phyloP scores from a whole-genome alignment of 1,284 basidiomycete species.

The Pseudozyma thailandica region DNA sequence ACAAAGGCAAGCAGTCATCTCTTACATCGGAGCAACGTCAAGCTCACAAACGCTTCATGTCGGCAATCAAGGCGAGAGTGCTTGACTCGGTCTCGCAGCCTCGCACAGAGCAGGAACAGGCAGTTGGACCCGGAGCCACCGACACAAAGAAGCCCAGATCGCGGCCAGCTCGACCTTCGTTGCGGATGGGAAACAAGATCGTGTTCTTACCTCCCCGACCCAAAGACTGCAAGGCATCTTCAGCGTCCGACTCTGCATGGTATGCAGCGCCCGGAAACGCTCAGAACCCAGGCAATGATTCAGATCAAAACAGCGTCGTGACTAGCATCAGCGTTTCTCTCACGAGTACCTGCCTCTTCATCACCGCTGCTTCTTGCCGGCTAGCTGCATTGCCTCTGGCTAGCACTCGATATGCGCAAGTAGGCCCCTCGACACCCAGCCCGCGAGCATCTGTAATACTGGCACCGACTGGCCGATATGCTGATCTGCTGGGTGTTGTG shows the following conservation, averaged over 20 bases:
- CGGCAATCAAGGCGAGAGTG: conserved; percentile 9
- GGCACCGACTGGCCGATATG: conserved; percentile 16
- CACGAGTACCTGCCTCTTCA: conserved; percentile 2
- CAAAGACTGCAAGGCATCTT: background rate
- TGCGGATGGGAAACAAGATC: conserved; percentile 17
- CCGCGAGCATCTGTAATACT: conserved; percentile 11
- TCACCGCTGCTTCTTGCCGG: conserved; percentile 8
- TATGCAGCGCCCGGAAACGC: background rate
- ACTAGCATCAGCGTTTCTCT: conserved; percentile 7
- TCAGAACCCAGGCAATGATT: background rate
- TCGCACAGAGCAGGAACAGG: background rate
- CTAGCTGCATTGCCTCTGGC: conserved; percentile 21
- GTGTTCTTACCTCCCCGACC: conserved; percentile 18
- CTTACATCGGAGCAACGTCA: conserved; percentile 23
- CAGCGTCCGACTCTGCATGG: conserved; percentile 8
- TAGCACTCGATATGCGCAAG: conserved; percentile 5
- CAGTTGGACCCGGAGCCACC: background rate
- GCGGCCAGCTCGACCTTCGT: background rate
- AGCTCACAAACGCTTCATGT: conserved; percentile 27
- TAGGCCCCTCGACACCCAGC: background rate
- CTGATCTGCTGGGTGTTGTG: conserved; percentile 10
- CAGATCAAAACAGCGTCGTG: conserved; percentile 11
- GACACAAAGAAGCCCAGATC: background rate
- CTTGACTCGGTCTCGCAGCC: conserved; percentile 4
- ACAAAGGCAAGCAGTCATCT: conserved; percentile 26